Evolutionary conservation across 345 rosid genomes (phyloP).

Genomic region (Brassica cretica): DNA sequence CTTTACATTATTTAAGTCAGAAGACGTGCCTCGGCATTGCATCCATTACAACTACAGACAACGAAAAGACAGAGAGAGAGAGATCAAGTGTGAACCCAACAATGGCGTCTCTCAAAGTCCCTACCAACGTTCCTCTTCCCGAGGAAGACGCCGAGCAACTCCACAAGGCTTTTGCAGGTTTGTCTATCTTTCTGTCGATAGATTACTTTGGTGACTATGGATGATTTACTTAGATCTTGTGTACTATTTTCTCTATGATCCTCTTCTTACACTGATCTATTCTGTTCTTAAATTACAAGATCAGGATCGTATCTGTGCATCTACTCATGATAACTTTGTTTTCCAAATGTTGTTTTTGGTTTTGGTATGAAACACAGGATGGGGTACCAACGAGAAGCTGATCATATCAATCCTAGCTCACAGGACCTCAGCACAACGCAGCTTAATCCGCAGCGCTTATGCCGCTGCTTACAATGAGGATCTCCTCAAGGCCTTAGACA

Average conservation of each 20-base stretch:
- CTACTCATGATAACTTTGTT: background rate
- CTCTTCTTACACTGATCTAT: constrained; percentile 4
- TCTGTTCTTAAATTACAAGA: background rate
- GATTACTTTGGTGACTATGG: background rate
- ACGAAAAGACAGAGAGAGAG: background rate
- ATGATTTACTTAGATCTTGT: background rate
- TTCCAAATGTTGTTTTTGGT: background rate
- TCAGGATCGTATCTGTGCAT: constrained; percentile 3
- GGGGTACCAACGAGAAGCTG: constrained; percentile 78
- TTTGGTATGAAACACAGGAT: constrained; percentile 47
- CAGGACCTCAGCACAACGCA: constrained; percentile 64
- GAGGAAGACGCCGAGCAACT: constrained; percentile 73
- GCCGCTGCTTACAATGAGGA: constrained; percentile 61
- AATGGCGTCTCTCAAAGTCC: constrained; percentile 67
- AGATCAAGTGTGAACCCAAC: constrained; percentile 24
- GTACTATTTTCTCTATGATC: constrained; percentile 5
- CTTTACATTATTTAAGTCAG: constrained; percentile 27
- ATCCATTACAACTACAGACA: constrained; percentile 5
- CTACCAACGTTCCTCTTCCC: constrained; percentile 47
- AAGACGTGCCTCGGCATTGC: constrained; percentile 22
- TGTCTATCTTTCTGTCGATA: background rate
- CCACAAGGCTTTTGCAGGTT: constrained; percentile 65
- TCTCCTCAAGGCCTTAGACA: constrained; percentile 64
- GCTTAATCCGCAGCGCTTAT: constrained; percentile 54
- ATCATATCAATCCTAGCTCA: constrained; percentile 74